Evolutionary conservation across 305 asterid species (phyloP).

Genomic region (Petunia hybrid): DNA sequence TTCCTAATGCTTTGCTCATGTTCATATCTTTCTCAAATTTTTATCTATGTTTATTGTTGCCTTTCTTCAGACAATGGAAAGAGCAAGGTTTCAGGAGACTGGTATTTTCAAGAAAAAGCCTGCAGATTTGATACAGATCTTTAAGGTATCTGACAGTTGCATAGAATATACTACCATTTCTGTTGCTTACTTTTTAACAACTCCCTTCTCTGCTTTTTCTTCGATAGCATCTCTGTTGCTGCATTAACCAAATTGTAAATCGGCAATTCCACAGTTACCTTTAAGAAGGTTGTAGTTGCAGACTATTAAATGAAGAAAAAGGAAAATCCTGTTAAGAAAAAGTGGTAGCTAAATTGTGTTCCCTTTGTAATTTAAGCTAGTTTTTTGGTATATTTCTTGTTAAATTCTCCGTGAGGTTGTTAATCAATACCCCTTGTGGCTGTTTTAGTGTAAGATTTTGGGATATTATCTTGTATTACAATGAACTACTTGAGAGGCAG

Average conservation of each 20-base stretch:
- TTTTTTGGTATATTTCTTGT: background rate
- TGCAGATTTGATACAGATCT: conserved; percentile 85
- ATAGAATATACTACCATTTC: conserved; percentile 10
- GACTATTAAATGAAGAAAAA: background rate
- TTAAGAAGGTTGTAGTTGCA: background rate
- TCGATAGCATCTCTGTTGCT: background rate
- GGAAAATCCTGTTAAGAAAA: background rate
- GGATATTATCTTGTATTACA: background rate
- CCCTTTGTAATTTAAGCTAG: background rate
- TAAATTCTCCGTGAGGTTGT: background rate
- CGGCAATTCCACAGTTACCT: background rate
- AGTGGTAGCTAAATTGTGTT: background rate
- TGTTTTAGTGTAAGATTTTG: background rate
- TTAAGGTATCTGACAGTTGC: conserved; percentile 66
- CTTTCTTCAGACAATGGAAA: conserved; percentile 84
- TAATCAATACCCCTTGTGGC: background rate
- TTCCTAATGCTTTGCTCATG: background rate
- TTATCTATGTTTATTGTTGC: conserved; percentile 8
- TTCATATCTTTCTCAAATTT: background rate
- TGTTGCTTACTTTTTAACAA: background rate
- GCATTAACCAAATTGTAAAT: background rate
- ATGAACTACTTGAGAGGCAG: background rate
- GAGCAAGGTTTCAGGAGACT: conserved; percentile 89
- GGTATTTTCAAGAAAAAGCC: conserved; percentile 93
- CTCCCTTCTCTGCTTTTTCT: background rate